Percentiles rank a stretch among this genome's conserved stretches.
Conservation (phyloP, 768 basidiomycete genomes). For the Mycena chlorophos region DNA sequence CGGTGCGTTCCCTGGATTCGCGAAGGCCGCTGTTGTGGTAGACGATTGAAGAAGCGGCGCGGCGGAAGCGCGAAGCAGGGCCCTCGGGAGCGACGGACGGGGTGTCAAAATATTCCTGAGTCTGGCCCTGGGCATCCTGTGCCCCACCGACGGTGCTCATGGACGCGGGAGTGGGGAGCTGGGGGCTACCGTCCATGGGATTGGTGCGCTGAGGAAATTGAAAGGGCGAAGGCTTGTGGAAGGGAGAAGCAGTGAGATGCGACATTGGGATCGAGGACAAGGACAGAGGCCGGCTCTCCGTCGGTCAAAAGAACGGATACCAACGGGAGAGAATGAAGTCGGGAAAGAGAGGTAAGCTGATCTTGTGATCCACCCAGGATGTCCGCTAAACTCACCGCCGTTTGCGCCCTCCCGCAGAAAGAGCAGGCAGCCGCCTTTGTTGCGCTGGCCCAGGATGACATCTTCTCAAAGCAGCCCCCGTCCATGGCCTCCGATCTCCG, state of each 20-base stretch:
- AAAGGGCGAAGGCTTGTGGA: constrained; percentile 48
- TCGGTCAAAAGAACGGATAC: constrained; percentile 9
- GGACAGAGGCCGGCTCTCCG: constrained; percentile 20
- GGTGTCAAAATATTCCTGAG: constrained; percentile 20
- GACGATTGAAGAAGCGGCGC: constrained; percentile 47
- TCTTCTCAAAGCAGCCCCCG: constrained; percentile 51
- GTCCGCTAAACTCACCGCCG: constrained; percentile 67
- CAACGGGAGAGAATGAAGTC: constrained; percentile 7
- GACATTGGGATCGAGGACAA: constrained; percentile 37
- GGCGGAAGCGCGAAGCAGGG: constrained; percentile 40
- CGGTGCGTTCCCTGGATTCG: constrained; percentile 43
- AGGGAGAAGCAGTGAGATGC: constrained; percentile 41
- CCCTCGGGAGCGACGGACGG: constrained; percentile 30
- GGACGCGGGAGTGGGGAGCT: constrained; percentile 18
- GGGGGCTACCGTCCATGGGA: constrained; percentile 1
- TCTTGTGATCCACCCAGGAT: constrained; percentile 35
- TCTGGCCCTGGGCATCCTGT: constrained; percentile 14
- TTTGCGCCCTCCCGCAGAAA: constrained; percentile 70
- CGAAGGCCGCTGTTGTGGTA: constrained; percentile 53
- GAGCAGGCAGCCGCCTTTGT: constrained; percentile 81
- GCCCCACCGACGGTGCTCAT: constrained; percentile 11
- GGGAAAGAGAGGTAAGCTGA: constrained; percentile 12
- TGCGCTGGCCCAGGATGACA: constrained; percentile 64
- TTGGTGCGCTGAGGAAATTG: constrained; percentile 39
- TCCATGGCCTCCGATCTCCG: constrained; percentile 58